Base-by-base conservation (phyloP, 73 alveolate species). In the Stentor roeselii region DNA sequence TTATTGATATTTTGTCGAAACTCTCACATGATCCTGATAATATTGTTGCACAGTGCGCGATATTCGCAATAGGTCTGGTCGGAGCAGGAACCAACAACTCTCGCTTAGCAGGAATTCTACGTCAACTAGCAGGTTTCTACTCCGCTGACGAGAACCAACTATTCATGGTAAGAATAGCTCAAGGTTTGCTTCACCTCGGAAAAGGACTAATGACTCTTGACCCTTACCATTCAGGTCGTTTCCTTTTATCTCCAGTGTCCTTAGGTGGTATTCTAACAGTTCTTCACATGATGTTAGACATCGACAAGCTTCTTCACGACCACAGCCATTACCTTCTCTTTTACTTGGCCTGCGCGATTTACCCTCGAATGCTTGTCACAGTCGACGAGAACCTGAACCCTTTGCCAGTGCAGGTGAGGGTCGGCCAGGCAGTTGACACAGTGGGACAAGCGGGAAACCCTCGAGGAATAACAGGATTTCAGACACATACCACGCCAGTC, bases 371-470 rank as follows among this genome's bases (percentile, higher is more conserved):
- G 98, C 93, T 97, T 84, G 88, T 97, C 77, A 94, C 99, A 35
- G 96, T 95, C 61, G 93, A 88, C 83, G 93, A 88, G 84, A 93
- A 95, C 76, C 88, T 97, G 86, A 93, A 97, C 85, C 97, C 95
- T 32, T 78, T 90, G 75, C 82, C 89, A 42, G 98, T 95, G 42
- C 93, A 86, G 39, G 95, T 95, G 40, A 90, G 97, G 84, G 98
- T 97, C 3, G 99, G 99, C 15, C 97, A 90, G 83, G 99, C 99
- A 11, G 99, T 97, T 31, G 99, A 97, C 88, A 93, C 92, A 32
- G 98, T 95, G 39, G 78, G 40, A 75, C 74, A 21, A 36, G 87
- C 89, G 11, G 40, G 99, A 3, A 89, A 93, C 75, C 99, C 99
- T 14, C 93, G 94, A 89, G 88, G 98, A 34, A 96, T 96, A 82